Conservation (phyloP, 2,329 filamentous ascomycete species). For the Dothideomycetes sp. region DNA sequence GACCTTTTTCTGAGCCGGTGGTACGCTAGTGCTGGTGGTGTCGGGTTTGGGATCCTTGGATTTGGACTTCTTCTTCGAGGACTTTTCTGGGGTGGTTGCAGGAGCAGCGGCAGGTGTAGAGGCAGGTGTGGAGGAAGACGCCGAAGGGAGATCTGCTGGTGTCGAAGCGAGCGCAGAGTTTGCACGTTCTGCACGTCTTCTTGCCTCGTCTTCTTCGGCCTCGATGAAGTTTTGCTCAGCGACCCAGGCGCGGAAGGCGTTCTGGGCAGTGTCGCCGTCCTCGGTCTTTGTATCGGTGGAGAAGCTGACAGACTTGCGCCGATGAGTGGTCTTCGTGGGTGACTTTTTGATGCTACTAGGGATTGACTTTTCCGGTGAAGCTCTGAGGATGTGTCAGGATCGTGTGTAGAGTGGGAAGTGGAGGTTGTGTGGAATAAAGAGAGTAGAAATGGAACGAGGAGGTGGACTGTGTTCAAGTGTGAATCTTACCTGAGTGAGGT, state of each 20-base stretch:
- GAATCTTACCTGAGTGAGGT: neutral
- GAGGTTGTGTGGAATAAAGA: neutral
- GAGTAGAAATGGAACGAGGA: neutral
- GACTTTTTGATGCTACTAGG: neutral
- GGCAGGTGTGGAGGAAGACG: neutral
- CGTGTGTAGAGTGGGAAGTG: neutral
- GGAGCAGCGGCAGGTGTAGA: slow-evolving; percentile 2
- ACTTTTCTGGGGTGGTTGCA: slow-evolving; percentile 12
- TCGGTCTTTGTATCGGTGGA: slow-evolving; percentile 50
- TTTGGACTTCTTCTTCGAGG: slow-evolving; percentile 24
- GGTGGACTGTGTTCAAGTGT: too few species aligned
- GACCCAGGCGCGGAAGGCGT: slow-evolving; percentile 41
- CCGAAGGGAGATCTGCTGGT: too few species aligned
- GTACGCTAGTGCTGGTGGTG: neutral
- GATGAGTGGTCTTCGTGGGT: slow-evolving; percentile 14
- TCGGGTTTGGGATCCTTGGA: slow-evolving; percentile 4
- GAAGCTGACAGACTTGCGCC: slow-evolving; percentile 53
- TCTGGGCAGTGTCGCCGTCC: slow-evolving; percentile 44
- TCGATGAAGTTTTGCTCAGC: slow-evolving; percentile 21
- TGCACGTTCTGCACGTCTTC: too few species aligned
- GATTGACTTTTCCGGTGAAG: slow-evolving; percentile 6
- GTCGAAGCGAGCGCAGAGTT: too few species aligned
- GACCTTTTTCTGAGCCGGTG: slow-evolving; percentile 3
- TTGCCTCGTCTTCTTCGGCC: neutral
- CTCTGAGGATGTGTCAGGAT: too few species aligned